A percentile compares a stretch with the other conserved stretches of the same genome.
Evolutionary conservation across 495 filamentous ascomycete genomes (phyloP).

Genomic region (Annulohypoxylon moriforme): DNA sequence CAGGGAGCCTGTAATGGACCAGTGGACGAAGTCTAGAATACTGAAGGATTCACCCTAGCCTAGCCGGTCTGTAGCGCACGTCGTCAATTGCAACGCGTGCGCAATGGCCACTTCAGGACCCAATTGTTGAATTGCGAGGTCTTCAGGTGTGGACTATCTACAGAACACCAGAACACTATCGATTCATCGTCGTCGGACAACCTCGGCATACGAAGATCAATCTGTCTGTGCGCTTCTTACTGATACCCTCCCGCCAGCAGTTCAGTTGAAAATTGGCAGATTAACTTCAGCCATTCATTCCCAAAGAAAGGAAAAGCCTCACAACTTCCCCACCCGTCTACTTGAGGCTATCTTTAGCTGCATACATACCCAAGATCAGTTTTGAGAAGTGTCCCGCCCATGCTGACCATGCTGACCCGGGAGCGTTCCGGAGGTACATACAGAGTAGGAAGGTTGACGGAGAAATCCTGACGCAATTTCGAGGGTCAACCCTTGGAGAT

Average conservation of each 20-base stretch:
- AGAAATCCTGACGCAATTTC: conserved; percentile 30
- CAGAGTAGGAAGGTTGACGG: conserved; percentile 1
- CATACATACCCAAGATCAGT: conserved; percentile 12
- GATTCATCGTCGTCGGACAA: conserved; percentile 31
- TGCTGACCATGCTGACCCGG: conserved; percentile 1
- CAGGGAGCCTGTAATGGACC: not conserved
- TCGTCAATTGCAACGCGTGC: not conserved
- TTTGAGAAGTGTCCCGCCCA: conserved; percentile 14
- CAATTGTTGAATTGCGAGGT: not conserved
- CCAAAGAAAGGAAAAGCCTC: not conserved
- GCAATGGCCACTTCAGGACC: not conserved
- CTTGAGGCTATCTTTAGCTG: conserved; percentile 18
- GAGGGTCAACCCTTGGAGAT: conserved; percentile 11
- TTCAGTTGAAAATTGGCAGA: conserved; percentile 12
- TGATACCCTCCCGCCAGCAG: not conserved
- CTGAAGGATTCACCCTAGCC: conserved; percentile 7
- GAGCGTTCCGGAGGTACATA: conserved; percentile 20
- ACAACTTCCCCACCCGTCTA: conserved; percentile 11
- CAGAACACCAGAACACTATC: conserved; percentile 26
- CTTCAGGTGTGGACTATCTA: conserved; percentile 4
- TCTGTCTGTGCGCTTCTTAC: conserved; percentile 30
- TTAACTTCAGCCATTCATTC: conserved; percentile 15
- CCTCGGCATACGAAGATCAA: conserved; percentile 30
- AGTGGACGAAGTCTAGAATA: not conserved
- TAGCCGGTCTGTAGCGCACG: not conserved